These are phyloP conservation scores for Kazachstania psychrophila DNA, from an alignment of 805 yeast genomes.

Conservation along the genomic window DNA sequence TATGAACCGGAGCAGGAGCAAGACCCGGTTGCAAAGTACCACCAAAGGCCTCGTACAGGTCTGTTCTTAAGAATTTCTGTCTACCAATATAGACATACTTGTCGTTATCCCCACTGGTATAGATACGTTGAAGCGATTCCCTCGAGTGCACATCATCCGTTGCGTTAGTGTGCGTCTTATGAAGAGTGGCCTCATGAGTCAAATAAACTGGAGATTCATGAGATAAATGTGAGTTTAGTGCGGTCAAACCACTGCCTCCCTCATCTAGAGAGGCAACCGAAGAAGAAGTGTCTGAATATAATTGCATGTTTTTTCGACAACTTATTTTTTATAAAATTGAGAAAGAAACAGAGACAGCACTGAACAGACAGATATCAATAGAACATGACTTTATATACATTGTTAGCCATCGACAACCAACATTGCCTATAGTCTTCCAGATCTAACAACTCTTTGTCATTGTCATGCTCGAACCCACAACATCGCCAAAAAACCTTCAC, in stretches of 20 bases:
- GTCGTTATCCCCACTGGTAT: conserved; percentile 38
- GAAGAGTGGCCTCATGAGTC: conserved; percentile 4
- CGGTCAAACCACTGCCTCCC: neutral
- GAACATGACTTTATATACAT: too few species aligned
- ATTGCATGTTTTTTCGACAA: neutral
- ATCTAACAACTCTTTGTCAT: too few species aligned
- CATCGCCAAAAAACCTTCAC: too few species aligned
- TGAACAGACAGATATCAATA: too few species aligned
- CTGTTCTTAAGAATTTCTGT: conserved; percentile 54
- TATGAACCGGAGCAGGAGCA: conserved; percentile 44
- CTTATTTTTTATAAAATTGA: too few species aligned
- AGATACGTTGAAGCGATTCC: conserved; percentile 19
- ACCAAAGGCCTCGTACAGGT: conserved; percentile 61
- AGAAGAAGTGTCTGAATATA: conserved; percentile 14
- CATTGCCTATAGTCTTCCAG: too few species aligned
- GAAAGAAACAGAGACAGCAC: too few species aligned
- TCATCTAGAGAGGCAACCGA: too few species aligned
- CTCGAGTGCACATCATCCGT: neutral
- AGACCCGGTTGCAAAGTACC: conserved; percentile 73
- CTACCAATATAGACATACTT: conserved; percentile 65
- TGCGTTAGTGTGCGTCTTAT: too few species aligned
- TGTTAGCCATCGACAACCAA: too few species aligned
- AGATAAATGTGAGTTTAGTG: neutral
- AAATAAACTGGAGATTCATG: neutral
- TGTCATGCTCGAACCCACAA: too few species aligned